phyloP scores from a whole-genome alignment of 148 eudicot species.

The Nepenthes gracilis region DNA sequence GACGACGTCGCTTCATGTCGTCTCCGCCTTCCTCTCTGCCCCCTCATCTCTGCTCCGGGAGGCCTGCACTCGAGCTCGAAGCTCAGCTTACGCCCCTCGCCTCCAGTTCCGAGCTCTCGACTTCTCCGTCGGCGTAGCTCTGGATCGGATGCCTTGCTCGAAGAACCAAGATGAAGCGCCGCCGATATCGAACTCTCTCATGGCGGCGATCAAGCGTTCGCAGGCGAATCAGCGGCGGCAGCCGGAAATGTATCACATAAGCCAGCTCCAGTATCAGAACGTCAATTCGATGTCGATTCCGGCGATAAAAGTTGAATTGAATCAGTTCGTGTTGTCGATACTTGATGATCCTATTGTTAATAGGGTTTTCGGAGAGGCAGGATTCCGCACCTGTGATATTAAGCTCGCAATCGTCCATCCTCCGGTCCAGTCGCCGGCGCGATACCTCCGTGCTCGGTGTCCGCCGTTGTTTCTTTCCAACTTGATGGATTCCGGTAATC shows the following conservation, averaged over 20 bases:
- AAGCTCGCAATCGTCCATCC: slow-evolving; percentile 52
- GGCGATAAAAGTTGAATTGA: slow-evolving; percentile 56
- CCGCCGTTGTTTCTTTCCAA: slow-evolving; percentile 53
- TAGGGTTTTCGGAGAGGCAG: slow-evolving; percentile 83
- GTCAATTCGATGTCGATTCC: slow-evolving; percentile 16
- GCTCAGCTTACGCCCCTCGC: slow-evolving; percentile 49
- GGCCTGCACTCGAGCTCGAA: slow-evolving; percentile 51
- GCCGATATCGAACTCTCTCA: slow-evolving; percentile 77
- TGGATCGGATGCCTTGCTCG: slow-evolving; percentile 54
- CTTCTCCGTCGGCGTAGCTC: slow-evolving; percentile 60
- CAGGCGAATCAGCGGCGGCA: slow-evolving; percentile 89
- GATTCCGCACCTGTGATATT: slow-evolving; percentile 66
- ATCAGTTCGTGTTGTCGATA: slow-evolving; percentile 66
- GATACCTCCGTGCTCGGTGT: slow-evolving; percentile 14
- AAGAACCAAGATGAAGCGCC: slow-evolving; percentile 42
- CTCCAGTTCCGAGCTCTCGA: slow-evolving; percentile 76
- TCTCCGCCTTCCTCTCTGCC: slow-evolving; percentile 59
- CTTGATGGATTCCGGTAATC: slow-evolving; percentile 18
- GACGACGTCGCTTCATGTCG: slow-evolving; percentile 81
- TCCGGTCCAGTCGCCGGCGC: slow-evolving; percentile 11
- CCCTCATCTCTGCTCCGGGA: slow-evolving; percentile 63
- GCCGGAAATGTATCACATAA: slow-evolving; percentile 71
- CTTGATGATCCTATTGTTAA: slow-evolving; percentile 84
- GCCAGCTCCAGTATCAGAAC: slow-evolving; percentile 3
- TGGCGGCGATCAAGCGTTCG: slow-evolving; percentile 89